Percentiles rank a stretch among this genome's conserved stretches.
Conservation (phyloP, 1,139 yeast genomes). For the Groenewaldozyma auringiensis region DNA sequence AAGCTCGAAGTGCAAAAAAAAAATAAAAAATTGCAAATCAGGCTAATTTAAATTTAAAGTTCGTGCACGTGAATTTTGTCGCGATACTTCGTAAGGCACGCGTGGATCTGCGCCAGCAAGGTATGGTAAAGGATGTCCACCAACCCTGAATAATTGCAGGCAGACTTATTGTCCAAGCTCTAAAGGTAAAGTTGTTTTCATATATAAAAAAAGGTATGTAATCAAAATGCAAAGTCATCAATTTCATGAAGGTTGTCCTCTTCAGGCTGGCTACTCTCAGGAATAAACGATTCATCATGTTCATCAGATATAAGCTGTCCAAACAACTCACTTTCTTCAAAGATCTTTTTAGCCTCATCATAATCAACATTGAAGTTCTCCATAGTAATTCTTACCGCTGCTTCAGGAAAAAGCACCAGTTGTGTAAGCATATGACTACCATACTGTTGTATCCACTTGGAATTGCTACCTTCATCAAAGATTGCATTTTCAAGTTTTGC, state of each 20-base stretch:
- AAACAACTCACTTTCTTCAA: slow-evolving; percentile 8
- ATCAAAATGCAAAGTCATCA: slow-evolving; percentile 2
- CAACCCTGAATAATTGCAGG: no score
- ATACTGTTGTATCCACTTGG: slow-evolving; percentile 10
- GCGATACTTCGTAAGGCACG: background rate
- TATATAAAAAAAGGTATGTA: no score
- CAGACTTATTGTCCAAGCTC: no score
- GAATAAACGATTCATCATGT: background rate
- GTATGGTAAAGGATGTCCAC: no score
- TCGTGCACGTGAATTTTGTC: background rate
- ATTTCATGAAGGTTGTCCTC: background rate
- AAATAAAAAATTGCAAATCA: no score
- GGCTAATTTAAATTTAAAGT: background rate
- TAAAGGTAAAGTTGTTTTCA: no score
- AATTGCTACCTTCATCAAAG: background rate
- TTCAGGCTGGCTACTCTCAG: background rate
- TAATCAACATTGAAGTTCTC: slow-evolving; percentile 7
- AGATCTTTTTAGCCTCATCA: slow-evolving; percentile 6
- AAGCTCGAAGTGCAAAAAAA: no score
- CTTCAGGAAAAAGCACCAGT: slow-evolving; percentile 11
- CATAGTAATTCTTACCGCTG: slow-evolving; percentile 9
- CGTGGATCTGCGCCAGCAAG: background rate
- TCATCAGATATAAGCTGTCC: slow-evolving; percentile 3
- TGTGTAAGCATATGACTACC: slow-evolving; percentile 5
- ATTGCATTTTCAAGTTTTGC: background rate